Conservation (phyloP, 345 rosid species). For the Punica granatum region DNA sequence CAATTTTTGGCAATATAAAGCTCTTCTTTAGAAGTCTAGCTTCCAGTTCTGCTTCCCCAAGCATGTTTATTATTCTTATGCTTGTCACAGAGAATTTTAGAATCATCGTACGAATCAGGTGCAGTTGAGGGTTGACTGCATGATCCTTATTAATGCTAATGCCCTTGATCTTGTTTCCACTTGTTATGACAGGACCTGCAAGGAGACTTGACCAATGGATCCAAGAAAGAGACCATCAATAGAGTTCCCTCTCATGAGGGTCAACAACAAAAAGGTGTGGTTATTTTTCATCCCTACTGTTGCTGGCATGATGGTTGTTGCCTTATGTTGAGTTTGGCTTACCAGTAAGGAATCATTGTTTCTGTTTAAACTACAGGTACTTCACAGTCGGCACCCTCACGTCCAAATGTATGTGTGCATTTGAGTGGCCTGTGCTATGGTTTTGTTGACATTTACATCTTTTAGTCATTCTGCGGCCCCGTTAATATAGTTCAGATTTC, state of each 20-base stretch:
- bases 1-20: not conserved
- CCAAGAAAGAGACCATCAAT: conserved; percentile 25
- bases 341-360: conserved; percentile 3
- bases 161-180: not conserved
- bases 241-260: conserved; percentile 10
- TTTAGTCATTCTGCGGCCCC: conserved; percentile 1
- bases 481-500: not conserved
- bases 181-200: conserved; percentile 6
- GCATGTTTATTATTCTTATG: not conserved
- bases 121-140: not conserved
- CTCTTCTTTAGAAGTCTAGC: no score
- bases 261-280: conserved; percentile 28
- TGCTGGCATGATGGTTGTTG: conserved; percentile 6
- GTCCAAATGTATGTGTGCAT: conserved; percentile 3
- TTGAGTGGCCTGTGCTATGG: not conserved
- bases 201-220: conserved; percentile 16
- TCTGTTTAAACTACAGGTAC: not conserved
- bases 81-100: not conserved
- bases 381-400: not conserved
- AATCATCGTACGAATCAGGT: not conserved
- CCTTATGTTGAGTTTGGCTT: not conserved
- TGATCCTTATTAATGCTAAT: not conserved
- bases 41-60: not conserved
- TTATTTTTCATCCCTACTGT: not conserved
- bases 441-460: not conserved